These are phyloP conservation scores for Rhizophora apiculata DNA, from an alignment of 345 rosid species.

Conservation along the genomic window DNA sequence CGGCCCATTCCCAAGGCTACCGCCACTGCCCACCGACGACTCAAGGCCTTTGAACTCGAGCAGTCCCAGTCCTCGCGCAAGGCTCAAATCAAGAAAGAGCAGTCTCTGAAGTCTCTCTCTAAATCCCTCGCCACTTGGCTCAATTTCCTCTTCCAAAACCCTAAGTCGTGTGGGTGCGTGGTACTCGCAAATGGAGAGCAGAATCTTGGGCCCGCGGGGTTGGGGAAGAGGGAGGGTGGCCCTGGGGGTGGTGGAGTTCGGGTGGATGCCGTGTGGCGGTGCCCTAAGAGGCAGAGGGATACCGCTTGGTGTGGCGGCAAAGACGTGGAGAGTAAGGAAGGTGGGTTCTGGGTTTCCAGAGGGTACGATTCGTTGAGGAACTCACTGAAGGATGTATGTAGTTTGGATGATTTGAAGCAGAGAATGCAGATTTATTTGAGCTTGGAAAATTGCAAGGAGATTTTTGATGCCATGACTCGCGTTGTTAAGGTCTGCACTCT, in stretches of 20 bases:
- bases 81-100: constrained; percentile 56
- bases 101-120: constrained; percentile 56
- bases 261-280: constrained; percentile 48
- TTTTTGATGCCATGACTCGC: constrained; percentile 55
- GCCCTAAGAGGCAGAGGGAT: constrained; percentile 61
- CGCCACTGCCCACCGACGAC: constrained; percentile 46
- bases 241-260: constrained; percentile 32
- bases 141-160: constrained; percentile 67
- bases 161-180: constrained; percentile 64
- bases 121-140: constrained; percentile 87
- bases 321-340: constrained; percentile 24
- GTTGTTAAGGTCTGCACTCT: constrained; percentile 57
- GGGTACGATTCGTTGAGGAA: constrained; percentile 32
- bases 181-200: constrained; percentile 13
- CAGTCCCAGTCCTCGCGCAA: constrained; percentile 74
- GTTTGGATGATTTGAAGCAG: constrained; percentile 82
- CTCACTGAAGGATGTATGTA: constrained; percentile 70
- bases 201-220: constrained; percentile 10
- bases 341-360: constrained; percentile 38
- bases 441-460: constrained; percentile 60
- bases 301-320: constrained; percentile 43
- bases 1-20: constrained; percentile 36
- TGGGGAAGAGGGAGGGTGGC: constrained; percentile 55
- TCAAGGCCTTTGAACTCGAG: constrained; percentile 66
- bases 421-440: constrained; percentile 66